Base-by-base conservation (phyloP, 805 yeast species). In the Peterozyma xylosa region DNA sequence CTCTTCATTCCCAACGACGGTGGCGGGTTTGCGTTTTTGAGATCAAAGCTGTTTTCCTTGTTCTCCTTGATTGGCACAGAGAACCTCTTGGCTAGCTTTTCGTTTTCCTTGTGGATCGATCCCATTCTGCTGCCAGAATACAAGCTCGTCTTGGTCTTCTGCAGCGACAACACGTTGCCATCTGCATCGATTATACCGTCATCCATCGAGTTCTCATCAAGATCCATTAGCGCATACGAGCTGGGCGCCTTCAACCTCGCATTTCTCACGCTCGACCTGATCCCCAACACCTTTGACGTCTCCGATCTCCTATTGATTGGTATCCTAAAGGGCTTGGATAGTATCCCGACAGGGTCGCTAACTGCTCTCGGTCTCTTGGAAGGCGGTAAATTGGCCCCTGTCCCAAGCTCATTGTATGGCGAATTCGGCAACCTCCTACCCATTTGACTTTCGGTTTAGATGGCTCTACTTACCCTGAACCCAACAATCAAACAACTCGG, bases 1-100 rank as follows among this genome's bases (percentile, higher is more conserved):
- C 83, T 75, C 49, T 83, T 76, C 46, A 89, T 88, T 0, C 99
- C 99, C 47, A 91, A 67, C 0, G 95, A 86, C 0, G 95, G 86
- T 0, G 96, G 90, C 1, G 89, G 73, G 40, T 70, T 60, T 13
- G 62, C 40, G 51, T 55, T 46, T 37, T 49, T 21, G 37, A 47
- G 18, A 3, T 54, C 50, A 40, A 58, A 56, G 37, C 59, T 65
- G 37, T 65, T 62, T 33, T 60, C 63, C 42, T 63, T 62, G 21
- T 57, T 58, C 33, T 67, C 68, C 18, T 68, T 70, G 43, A 83
- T 67, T 1, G 95, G 95, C 4, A 81, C 79, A 1, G 67, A 62
- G 59, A 85, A 85, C n/a, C 73, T 67, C 46, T 71, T 62, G 32
- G 61, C 60, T 32, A 78, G 58, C 39, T 62, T 71, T 11, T 48